Conservation (phyloP, 176 grass and related monocot species). For the Pharus latifolius region DNA sequence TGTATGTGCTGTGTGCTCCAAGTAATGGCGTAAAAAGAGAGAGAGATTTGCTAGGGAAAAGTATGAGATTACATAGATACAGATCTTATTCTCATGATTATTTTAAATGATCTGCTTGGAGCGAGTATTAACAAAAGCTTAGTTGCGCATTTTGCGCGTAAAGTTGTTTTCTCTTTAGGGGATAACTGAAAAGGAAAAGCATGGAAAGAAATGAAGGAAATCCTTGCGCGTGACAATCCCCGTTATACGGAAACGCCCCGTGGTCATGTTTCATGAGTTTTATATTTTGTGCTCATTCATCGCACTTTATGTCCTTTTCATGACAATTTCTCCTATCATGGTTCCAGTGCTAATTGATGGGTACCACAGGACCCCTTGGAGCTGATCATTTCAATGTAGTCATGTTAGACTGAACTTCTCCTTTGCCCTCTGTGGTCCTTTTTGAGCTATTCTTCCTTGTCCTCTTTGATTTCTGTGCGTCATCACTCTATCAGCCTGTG, state of each 20-base stretch:
- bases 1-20: neutral
- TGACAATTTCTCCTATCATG: slow-evolving; percentile 3
- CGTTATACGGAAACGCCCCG: neutral
- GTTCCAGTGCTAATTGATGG: slow-evolving; percentile 6
- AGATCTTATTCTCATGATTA: slow-evolving; percentile 22
- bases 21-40: slow-evolving; percentile 9
- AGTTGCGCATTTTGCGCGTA: neutral
- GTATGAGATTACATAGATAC: slow-evolving; percentile 11
- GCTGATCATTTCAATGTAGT: slow-evolving; percentile 10
- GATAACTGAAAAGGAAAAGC: neutral
- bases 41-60: slow-evolving; percentile 18
- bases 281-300: slow-evolving; percentile 6
- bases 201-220: slow-evolving; percentile 12
- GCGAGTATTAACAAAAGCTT: slow-evolving; percentile 19
- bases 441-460: neutral
- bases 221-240: slow-evolving; percentile 2
- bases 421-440: neutral
- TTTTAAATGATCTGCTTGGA: slow-evolving; percentile 18
- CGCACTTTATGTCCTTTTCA: slow-evolving; percentile 25
- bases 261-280: slow-evolving; percentile 7
- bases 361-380: neutral
- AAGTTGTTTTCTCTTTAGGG: neutral
- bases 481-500: neutral
- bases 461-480: neutral
- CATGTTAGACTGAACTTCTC: slow-evolving; percentile 12